phyloP scores from a whole-genome alignment of 768 basidiomycete species.

The Ramaria sp. region DNA sequence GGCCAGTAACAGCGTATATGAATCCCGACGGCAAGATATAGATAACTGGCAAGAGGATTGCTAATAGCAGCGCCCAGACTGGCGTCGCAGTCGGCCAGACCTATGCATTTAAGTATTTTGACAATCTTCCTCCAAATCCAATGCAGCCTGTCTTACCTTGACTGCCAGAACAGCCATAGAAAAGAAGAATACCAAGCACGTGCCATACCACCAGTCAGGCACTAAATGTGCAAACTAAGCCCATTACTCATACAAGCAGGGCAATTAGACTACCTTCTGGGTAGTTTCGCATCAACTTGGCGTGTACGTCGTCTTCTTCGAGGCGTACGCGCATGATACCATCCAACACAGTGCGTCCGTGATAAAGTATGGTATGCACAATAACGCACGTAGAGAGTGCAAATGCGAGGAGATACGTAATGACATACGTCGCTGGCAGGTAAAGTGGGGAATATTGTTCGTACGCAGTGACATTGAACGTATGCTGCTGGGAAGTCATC shows the following conservation, averaged over 20 bases:
- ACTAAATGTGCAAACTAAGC: not conserved
- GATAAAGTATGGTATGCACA: slow-evolving; percentile 31
- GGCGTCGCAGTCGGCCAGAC: slow-evolving; percentile 28
- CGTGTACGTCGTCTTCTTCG: slow-evolving; percentile 35
- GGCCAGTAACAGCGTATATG: slow-evolving; percentile 31
- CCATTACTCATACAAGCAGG: not conserved
- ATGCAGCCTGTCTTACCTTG: slow-evolving; percentile 16
- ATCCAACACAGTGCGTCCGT: slow-evolving; percentile 26
- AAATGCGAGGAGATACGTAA: slow-evolving; percentile 31
- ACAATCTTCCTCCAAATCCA: not conserved
- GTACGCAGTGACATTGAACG: slow-evolving; percentile 30
- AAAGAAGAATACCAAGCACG: slow-evolving; percentile 21
- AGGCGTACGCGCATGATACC: slow-evolving; percentile 15
- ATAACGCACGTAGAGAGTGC: slow-evolving; percentile 28
- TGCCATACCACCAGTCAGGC: slow-evolving; percentile 27
- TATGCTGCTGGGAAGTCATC: slow-evolving; percentile 18
- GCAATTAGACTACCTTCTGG: slow-evolving; percentile 25
- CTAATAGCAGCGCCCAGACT: slow-evolving; percentile 28
- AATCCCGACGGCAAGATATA: slow-evolving; percentile 33
- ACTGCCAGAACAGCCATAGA: slow-evolving; percentile 24
- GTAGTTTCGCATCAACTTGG: slow-evolving; percentile 34
- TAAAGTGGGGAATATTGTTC: slow-evolving; percentile 33
- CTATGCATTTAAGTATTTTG: slow-evolving; percentile 14
- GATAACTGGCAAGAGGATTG: slow-evolving; percentile 24
- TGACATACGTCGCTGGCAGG: slow-evolving; percentile 28